Conservation (phyloP, 2,329 filamentous ascomycete species). For the Colletotrichum aenigma region DNA sequence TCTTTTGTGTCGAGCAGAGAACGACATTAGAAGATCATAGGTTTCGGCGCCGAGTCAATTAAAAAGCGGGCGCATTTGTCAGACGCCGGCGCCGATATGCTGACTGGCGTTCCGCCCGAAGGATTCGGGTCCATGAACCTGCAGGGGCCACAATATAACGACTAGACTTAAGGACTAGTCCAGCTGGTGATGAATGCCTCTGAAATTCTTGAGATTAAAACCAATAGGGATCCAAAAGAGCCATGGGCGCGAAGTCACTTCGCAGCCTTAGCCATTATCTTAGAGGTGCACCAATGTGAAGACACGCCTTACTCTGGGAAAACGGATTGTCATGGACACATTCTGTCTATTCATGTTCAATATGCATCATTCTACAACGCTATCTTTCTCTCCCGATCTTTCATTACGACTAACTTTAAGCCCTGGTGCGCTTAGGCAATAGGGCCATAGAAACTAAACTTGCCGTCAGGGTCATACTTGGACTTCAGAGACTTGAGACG, state of each 20-base stretch:
- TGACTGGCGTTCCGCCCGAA: not conserved
- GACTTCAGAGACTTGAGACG: slow-evolving; percentile 49
- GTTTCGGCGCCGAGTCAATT: not conserved
- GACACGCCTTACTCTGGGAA: not conserved
- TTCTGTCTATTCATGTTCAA: not conserved
- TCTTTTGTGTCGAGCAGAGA: not conserved
- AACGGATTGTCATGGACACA: not conserved
- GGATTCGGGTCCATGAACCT: not conserved
- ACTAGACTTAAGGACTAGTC: not conserved
- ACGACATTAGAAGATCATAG: not conserved
- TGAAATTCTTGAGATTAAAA: not conserved
- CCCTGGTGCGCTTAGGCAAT: slow-evolving; percentile 22
- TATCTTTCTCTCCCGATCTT: not conserved
- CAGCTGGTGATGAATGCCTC: not conserved
- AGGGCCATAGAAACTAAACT: slow-evolving; percentile 50
- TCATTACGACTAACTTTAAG: not conserved
- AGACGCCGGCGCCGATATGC: not conserved
- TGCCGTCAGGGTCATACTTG: slow-evolving; percentile 50
- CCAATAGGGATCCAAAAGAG: not conserved
- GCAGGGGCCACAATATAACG: not conserved
- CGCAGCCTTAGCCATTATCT: not conserved
- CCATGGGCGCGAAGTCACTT: not conserved
- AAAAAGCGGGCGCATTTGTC: not conserved
- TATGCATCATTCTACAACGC: not conserved
- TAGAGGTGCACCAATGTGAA: not conserved